These are phyloP conservation scores for Fragaria nilgerrensis DNA, from an alignment of 306 rosid genomes.

Conservation along the genomic window DNA sequence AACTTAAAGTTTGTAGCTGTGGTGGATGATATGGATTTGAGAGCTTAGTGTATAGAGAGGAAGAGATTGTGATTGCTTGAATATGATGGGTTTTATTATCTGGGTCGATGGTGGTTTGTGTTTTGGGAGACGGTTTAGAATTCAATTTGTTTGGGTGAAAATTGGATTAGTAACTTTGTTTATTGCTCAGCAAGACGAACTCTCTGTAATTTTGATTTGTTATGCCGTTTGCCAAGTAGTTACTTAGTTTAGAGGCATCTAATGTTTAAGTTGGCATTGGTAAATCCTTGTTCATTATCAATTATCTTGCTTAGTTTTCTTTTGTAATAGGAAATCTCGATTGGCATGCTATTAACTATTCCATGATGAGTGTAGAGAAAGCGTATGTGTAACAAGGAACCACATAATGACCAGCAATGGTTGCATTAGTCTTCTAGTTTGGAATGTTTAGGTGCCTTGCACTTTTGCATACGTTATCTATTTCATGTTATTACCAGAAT, in stretches of 20 bases:
- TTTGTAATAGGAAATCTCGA: background rate
- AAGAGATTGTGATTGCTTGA: too few species aligned
- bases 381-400: background rate
- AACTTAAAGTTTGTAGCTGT: background rate
- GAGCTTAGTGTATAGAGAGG: background rate
- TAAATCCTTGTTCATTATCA: background rate
- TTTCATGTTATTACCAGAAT: background rate
- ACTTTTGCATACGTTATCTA: background rate
- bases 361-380: background rate
- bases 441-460: background rate
- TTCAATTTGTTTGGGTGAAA: background rate
- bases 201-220: background rate
- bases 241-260: background rate
- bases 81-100: background rate
- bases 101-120: conserved; percentile 18
- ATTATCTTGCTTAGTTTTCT: background rate
- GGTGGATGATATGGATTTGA: background rate
- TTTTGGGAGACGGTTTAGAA: background rate
- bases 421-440: background rate
- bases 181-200: background rate
- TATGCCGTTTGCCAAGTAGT: background rate
- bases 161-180: background rate
- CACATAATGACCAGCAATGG: background rate
- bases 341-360: background rate
- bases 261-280: background rate